These are phyloP conservation scores for Microdochium trichocladiopsis DNA, from an alignment of 2,329 filamentous ascomycete genomes.

Conservation along the genomic window DNA sequence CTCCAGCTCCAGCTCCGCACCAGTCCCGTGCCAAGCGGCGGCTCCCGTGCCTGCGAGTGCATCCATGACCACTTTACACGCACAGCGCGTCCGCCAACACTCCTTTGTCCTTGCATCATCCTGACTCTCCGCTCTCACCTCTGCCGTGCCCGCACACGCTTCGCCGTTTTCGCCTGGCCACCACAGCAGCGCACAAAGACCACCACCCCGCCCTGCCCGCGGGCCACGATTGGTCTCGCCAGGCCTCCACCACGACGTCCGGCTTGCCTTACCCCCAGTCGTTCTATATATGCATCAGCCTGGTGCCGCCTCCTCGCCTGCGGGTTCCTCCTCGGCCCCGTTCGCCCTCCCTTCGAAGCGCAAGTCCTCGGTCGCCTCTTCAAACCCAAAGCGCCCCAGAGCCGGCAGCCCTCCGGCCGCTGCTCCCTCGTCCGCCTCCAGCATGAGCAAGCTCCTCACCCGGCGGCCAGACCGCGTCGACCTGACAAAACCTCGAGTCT, in stretches of 20 bases:
- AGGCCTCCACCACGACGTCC: neutral
- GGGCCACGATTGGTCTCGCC: neutral
- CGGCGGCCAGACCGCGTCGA: slow-evolving; percentile 33
- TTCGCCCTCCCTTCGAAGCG: slow-evolving; percentile 13
- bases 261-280: too few species aligned
- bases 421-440: slow-evolving; percentile 4
- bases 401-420: neutral
- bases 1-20: neutral
- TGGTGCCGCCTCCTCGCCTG: neutral
- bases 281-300: slow-evolving; percentile 1
- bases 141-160: too few species aligned
- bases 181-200: neutral
- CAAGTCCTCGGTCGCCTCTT: slow-evolving; percentile 8
- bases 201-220: neutral
- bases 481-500: slow-evolving; percentile 34
- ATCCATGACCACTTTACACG: neutral
- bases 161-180: neutral
- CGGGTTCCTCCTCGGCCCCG: neutral
- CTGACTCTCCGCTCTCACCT: too few species aligned
- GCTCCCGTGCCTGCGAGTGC: too few species aligned
- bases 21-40: neutral
- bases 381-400: slow-evolving; percentile 13
- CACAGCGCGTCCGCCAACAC: neutral
- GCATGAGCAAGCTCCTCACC: slow-evolving; percentile 20
- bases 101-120: neutral